These are phyloP conservation scores for Xylaria sp. DNA, from an alignment of 2,329 filamentous ascomycete species.

Conservation along the genomic window DNA sequence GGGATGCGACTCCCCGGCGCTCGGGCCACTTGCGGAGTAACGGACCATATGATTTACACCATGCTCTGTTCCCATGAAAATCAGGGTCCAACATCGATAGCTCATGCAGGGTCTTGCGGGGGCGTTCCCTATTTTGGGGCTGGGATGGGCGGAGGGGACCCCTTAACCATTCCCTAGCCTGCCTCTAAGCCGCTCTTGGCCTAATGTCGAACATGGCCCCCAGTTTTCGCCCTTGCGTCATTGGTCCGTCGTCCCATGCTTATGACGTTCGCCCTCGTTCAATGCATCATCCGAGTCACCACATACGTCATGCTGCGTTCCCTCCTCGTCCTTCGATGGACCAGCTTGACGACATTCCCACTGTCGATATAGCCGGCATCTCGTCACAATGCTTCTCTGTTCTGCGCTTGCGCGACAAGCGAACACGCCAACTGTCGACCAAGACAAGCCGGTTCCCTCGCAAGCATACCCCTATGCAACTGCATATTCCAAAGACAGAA, in stretches of 20 bases:
- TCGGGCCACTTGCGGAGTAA: slow-evolving; percentile 10
- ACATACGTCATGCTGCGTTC: slow-evolving; percentile 37
- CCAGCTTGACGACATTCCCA: slow-evolving; percentile 34
- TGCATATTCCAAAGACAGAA: not conserved
- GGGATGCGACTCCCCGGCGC: slow-evolving; percentile 15
- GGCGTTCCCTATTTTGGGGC: slow-evolving; percentile 30
- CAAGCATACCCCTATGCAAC: not conserved
- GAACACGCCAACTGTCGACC: slow-evolving; percentile 15
- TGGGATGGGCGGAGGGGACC: slow-evolving; percentile 14
- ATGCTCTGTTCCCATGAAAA: slow-evolving; percentile 27
- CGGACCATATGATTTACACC: slow-evolving; percentile 30
- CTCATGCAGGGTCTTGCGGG: slow-evolving; percentile 46
- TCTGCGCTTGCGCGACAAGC: slow-evolving; percentile 22
- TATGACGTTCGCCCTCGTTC: slow-evolving; percentile 32
- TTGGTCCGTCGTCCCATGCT: slow-evolving; percentile 22
- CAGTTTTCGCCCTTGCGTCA: slow-evolving; percentile 7
- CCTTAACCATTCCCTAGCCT: not conserved
- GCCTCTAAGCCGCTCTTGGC: not conserved
- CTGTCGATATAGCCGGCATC: slow-evolving; percentile 20
- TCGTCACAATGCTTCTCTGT: slow-evolving; percentile 23
- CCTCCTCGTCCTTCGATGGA: slow-evolving; percentile 3
- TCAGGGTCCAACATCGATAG: slow-evolving; percentile 46
- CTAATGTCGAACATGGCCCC: slow-evolving; percentile 6
- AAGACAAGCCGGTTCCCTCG: not conserved
- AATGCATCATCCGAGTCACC: slow-evolving; percentile 35